Conservation (phyloP, 1,284 basidiomycete species). For the Cryptococcus hybrid region DNA sequence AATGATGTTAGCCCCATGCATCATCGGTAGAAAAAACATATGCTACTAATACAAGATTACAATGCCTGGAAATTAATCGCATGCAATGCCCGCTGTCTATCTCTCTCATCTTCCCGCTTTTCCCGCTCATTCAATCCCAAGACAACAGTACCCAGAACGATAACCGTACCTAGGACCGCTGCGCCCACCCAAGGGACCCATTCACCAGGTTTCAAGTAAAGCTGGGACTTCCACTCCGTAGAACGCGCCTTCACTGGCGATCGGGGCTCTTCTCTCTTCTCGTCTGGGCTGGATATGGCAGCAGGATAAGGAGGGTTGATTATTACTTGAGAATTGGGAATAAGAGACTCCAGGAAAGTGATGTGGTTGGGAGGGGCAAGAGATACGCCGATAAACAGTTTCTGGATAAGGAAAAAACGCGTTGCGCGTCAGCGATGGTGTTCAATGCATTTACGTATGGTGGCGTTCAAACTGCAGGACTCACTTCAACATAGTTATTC, state of each 20-base stretch:
- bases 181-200: constrained; percentile 98
- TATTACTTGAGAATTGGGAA: constrained; percentile 97
- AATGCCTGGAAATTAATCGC: constrained; percentile 97
- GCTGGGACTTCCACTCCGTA: constrained; percentile 75
- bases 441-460: no score
- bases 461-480: constrained; percentile 10
- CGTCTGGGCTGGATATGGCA: background rate
- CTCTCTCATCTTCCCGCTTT: constrained; percentile 91
- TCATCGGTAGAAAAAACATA: background rate
- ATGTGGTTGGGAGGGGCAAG: constrained; percentile 64
- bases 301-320: constrained; percentile 68
- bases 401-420: constrained; percentile 45
- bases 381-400: constrained; percentile 87
- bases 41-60: constrained; percentile 41
- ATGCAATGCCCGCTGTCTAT: constrained; percentile 79
- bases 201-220: constrained; percentile 90
- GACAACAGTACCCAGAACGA: constrained; percentile 76
- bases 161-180: constrained; percentile 72
- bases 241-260: constrained; percentile 24
- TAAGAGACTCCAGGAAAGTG: constrained; percentile 91
- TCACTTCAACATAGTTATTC: constrained; percentile 96
- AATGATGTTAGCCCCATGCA: no score
- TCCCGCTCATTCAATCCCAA: constrained; percentile 86
- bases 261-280: background rate
- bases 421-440: background rate